Conservation (phyloP, 1,284 basidiomycete species). For the Phylloboletellus chloephorus region DNA sequence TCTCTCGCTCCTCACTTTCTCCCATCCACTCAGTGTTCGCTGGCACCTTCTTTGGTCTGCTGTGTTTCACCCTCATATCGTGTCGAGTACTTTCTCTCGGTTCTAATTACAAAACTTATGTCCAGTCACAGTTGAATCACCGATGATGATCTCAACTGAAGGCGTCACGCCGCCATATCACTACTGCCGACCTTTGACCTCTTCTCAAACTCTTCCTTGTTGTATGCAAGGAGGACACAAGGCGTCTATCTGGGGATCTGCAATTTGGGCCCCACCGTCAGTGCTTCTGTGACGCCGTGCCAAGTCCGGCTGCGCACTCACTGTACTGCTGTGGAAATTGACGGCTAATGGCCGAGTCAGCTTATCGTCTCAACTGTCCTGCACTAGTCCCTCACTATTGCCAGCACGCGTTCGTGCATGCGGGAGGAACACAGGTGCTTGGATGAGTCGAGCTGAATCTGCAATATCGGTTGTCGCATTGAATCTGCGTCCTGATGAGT, state of each 20-base stretch:
- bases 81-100: background rate
- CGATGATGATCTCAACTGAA: conserved; percentile 24
- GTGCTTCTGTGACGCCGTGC: conserved; percentile 5
- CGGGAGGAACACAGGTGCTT: conserved; percentile 48
- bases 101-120: conserved; percentile 9
- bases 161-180: conserved; percentile 6
- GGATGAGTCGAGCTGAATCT: conserved; percentile 67
- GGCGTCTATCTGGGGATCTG: conserved; percentile 43
- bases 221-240: conserved; percentile 38
- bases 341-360: conserved; percentile 42
- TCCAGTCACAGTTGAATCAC: conserved; percentile 11
- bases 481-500: conserved; percentile 36
- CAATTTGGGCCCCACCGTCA: conserved; percentile 14
- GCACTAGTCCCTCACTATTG: conserved; percentile 54
- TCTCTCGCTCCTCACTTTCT: conserved; percentile 7
- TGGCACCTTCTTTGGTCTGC: conserved; percentile 1
- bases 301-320: conserved; percentile 28
- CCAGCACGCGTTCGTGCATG: conserved; percentile 64
- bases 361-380: conserved; percentile 9
- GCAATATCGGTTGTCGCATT: conserved; percentile 59
- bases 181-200: conserved; percentile 4
- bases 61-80: conserved; percentile 2
- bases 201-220: conserved; percentile 9
- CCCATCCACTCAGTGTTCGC: conserved; percentile 4
- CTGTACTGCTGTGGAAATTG: conserved; percentile 64